Percentiles rank a stretch among this genome's conserved stretches.
Evolutionary conservation across 139 green algal genomes (phyloP).

Genomic region (Spirogloea muscicola): DNA sequence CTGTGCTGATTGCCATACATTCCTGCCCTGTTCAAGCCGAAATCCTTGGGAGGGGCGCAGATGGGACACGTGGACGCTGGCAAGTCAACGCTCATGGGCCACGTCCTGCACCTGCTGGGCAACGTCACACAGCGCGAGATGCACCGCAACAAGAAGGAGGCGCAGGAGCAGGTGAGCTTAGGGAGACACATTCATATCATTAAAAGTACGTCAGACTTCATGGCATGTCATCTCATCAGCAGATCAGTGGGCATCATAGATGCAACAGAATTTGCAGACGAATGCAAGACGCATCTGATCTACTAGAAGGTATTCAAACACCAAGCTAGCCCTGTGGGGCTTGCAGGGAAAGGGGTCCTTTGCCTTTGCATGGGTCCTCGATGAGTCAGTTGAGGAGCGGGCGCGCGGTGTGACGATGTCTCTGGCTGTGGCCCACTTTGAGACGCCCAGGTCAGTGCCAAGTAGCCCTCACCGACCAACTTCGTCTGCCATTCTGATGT

Average conservation of each 20-base stretch:
- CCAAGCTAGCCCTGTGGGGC: constrained; percentile 33
- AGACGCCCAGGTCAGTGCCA: constrained; percentile 7
- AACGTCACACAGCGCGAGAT: constrained; percentile 58
- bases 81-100: constrained; percentile 70
- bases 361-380: constrained; percentile 91
- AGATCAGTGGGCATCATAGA: neutral
- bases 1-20: no score
- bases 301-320: neutral
- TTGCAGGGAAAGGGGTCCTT: constrained; percentile 87
- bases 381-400: constrained; percentile 78
- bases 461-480: no score
- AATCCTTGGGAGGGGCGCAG: constrained; percentile 5
- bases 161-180: constrained; percentile 50
- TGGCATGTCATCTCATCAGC: neutral
- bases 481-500: no score
- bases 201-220: neutral
- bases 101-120: constrained; percentile 50
- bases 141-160: constrained; percentile 71
- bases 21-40: neutral
- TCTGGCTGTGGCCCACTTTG: constrained; percentile 64
- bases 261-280: neutral
- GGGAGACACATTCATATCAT: neutral
- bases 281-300: neutral
- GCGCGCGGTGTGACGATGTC: constrained; percentile 89
- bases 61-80: constrained; percentile 93